Evolutionary conservation across 208 protist species (phyloP).

Genomic region (Phytomonas sp.): DNA sequence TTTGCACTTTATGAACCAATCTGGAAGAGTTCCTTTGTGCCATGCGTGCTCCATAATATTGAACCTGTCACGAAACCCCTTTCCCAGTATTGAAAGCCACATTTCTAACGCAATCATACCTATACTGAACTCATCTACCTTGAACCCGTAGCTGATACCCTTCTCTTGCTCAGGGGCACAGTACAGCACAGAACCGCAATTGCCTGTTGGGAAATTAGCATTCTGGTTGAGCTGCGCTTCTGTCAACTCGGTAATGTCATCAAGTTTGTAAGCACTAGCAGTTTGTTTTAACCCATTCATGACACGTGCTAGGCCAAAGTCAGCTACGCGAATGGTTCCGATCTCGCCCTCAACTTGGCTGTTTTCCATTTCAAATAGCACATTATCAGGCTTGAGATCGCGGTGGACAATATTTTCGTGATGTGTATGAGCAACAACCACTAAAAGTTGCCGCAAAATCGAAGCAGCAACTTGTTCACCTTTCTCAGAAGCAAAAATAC

Average conservation of each 20-base stretch:
- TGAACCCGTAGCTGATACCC: constrained; percentile 72
- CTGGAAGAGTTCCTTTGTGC: constrained; percentile 43
- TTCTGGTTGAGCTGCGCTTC: constrained; percentile 4
- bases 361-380: constrained; percentile 62
- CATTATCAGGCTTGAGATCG: constrained; percentile 79
- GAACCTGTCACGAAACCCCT: constrained; percentile 71
- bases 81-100: constrained; percentile 71
- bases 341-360: constrained; percentile 32
- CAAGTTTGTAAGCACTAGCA: constrained; percentile 33
- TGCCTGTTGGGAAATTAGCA: constrained; percentile 28
- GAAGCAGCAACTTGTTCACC: constrained; percentile 52
- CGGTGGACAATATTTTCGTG: constrained; percentile 66
- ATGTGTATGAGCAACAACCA: constrained; percentile 68
- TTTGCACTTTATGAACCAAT: constrained; percentile 58
- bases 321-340: constrained; percentile 68
- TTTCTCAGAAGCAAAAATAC: constrained; percentile 35
- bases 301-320: constrained; percentile 72
- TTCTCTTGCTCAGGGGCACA: constrained; percentile 73
- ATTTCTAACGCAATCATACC: constrained; percentile 87
- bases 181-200: constrained; percentile 77
- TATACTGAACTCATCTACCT: constrained; percentile 82
- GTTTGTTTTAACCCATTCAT: constrained; percentile 42
- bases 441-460: constrained; percentile 72
- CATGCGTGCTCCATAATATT: constrained; percentile 74
- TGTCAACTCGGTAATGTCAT: constrained; percentile 14